Conservation (phyloP, 805 yeast species). For the Wickerhamomyces bisporus region DNA sequence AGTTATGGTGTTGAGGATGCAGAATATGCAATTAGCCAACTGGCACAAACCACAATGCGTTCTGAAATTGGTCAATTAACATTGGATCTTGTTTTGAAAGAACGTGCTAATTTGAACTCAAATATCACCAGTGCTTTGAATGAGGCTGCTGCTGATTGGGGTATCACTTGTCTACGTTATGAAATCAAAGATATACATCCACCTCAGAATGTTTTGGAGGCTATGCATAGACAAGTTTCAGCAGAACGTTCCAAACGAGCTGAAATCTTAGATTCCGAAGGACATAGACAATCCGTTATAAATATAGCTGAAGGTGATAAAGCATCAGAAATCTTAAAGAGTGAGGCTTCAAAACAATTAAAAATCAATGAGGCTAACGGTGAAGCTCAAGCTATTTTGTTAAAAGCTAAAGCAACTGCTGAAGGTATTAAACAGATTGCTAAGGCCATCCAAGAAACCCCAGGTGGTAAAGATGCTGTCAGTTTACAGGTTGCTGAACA, state of each 20-base stretch:
- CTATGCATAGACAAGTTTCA: conserved; percentile 87
- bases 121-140: conserved; percentile 76
- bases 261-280: conserved; percentile 82
- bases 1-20: conserved; percentile 87
- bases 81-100: conserved; percentile 71
- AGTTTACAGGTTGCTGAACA: conserved; percentile 77
- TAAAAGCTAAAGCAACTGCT: conserved; percentile 70
- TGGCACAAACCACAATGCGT: conserved; percentile 89
- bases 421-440: conserved; percentile 63
- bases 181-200: conserved; percentile 89
- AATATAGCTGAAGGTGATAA: conserved; percentile 83
- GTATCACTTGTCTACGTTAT: conserved; percentile 75
- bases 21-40: conserved; percentile 76
- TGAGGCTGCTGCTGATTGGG: conserved; percentile 85
- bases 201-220: conserved; percentile 77
- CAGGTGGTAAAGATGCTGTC: conserved; percentile 73
- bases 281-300: conserved; percentile 71
- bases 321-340: conserved; percentile 62
- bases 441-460: conserved; percentile 58
- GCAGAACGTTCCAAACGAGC: conserved; percentile 87
- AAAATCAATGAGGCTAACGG: conserved; percentile 66
- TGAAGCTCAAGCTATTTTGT: conserved; percentile 63
- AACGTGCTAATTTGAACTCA: conserved; percentile 64
- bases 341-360: conserved; percentile 63
- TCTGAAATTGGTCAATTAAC: conserved; percentile 82